phyloP scores from a whole-genome alignment of 306 rosid genomes.

The Oemleria cerasiformis region DNA sequence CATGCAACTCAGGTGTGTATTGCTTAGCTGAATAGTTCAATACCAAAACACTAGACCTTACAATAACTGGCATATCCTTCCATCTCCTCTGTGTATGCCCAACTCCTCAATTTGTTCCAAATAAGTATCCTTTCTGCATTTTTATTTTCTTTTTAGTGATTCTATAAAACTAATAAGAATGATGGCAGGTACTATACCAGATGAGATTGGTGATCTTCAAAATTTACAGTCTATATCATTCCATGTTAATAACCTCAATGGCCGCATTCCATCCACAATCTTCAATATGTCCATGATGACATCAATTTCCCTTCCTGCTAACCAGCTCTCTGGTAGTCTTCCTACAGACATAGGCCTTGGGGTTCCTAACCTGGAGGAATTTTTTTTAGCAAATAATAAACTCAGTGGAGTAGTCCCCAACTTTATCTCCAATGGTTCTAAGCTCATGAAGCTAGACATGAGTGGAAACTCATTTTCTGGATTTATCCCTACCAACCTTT shows the following conservation, averaged over 20 bases:
- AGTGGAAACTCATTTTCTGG: not conserved
- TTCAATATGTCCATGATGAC: not conserved
- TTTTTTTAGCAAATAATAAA: not conserved
- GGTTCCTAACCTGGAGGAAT: not conserved
- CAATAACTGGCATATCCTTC: no score
- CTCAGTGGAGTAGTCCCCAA: not conserved
- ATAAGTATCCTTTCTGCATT: no score
- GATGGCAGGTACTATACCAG: not conserved
- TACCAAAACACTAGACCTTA: no score
- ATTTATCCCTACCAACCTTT: not conserved
- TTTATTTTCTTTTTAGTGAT: no score
- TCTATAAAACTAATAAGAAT: not conserved
- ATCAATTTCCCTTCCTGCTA: not conserved
- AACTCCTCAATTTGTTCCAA: no score
- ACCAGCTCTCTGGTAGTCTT: not conserved
- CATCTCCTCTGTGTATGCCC: no score
- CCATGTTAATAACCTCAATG: not conserved
- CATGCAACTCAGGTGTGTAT: no score
- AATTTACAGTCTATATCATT: not conserved
- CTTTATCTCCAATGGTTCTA: not conserved
- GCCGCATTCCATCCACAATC: not conserved
- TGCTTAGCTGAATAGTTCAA: no score
- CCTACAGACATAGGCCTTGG: not conserved
- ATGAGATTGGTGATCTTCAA: not conserved
- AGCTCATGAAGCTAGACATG: not conserved